Base-by-base conservation (phyloP, 441 rosid genomes). In the Gossypium davidsonii region DNA sequence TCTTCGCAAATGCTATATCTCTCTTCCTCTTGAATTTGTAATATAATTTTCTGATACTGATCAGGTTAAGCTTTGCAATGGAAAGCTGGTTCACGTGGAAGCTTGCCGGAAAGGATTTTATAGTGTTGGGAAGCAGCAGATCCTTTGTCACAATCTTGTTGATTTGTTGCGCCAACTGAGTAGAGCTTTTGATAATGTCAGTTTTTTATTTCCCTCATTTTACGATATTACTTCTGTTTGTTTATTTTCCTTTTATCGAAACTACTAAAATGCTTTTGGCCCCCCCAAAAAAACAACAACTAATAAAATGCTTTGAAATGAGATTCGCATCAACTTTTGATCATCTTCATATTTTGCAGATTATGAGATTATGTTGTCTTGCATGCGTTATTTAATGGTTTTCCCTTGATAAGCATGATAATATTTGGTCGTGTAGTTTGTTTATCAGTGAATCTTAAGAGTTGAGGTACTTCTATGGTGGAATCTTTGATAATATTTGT, bases 31-130 rank as follows among this genome's bases (percentile, higher is more conserved):
- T 11, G 12, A 8, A 44, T 74, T 42, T 61, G 8, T 46, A 14
- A n/a, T 4, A 10, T 42, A 31, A 12, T 37, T 17, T 34, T 51
- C 11, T 15, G 48, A 21, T 51, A 44, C 59, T 51, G 64, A 51
- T 58, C 83, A 94, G 98, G 98, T 86, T 85, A 94, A 91, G 89
- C 90, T 92, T 73, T 89, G 97, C 84, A 91, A 91, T 68, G 97
- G 97, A 78, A 94, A 92, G 89, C 69, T 89, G 82, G 87, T 91
- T 77, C 89, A 87, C 15, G 88, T 92, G 51, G 97, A 94, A 80
- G 89, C 89, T 73, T 88, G 93, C 84, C 85, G 78, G 46, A 86
- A 85, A 74, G 96, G 99, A 20, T 94, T 91, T 80, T 91, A 79
- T 81, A 82, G 84, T 53, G 75, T 84, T 48, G 97, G 97, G 67